These are phyloP conservation scores for Alternaria tenuissima DNA, from an alignment of 2,329 filamentous ascomycete genomes.

Conservation along the genomic window DNA sequence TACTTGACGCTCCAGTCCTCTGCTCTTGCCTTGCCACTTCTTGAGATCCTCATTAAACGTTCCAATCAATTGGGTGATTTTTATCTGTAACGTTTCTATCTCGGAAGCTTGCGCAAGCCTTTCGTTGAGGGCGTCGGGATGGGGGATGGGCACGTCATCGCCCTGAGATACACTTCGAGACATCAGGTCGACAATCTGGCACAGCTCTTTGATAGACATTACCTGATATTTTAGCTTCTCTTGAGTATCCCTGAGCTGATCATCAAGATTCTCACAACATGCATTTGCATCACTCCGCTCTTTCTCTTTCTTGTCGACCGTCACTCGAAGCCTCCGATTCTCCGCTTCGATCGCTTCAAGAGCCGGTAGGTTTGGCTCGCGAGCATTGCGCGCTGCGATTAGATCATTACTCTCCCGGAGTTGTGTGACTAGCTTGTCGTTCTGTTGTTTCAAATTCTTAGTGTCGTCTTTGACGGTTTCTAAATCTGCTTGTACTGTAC, in stretches of 20 bases:
- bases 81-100: neutral
- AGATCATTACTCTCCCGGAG: neutral
- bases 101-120: neutral
- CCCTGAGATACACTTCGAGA: neutral
- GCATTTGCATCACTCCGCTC: neutral
- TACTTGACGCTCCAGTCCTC: neutral
- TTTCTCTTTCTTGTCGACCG: neutral
- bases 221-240: neutral
- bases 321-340: neutral
- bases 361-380: neutral
- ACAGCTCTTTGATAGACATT: neutral
- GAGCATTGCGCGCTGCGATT: neutral
- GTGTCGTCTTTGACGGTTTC: neutral
- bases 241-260: neutral
- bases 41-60: neutral
- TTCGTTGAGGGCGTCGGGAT: neutral
- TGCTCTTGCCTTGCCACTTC: neutral
- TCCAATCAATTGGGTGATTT: neutral
- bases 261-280: neutral
- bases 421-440: neutral
- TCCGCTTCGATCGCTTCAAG: neutral
- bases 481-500: conserved; percentile 4
- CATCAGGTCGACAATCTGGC: neutral
- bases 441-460: neutral
- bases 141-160: neutral